Evolutionary conservation across 352 stramenopile genomes (phyloP), one percentile per base, ranked within the genome.

Genomic region (Phytophthora cactorum): DNA sequence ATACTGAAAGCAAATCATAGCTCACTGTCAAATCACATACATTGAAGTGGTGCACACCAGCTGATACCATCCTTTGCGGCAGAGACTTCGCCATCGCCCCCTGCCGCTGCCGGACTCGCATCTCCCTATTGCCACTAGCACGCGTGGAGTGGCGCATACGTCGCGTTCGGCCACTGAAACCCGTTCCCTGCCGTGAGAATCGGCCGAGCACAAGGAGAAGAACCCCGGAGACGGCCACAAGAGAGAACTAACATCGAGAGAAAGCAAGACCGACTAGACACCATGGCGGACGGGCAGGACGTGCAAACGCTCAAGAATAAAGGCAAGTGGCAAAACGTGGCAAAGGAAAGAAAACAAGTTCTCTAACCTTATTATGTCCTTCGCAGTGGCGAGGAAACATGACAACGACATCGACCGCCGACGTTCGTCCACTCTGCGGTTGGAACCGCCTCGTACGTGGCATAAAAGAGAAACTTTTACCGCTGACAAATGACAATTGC

Each of bases 301-400:
- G 75, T 86, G 45, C 77, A 82, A 66, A 86, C 78, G 46, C 80
- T 88, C 57, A 81, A 84, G 75, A 83, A 78, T 63, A 82, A 78
- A 77, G 77, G 79, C 31, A 60, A 60, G 55, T 88, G 31, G 39
- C 60, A 50, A 47, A 43, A 17, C 17, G 31, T 55, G 39, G 12
- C 29, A 44, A 55, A 39, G 5, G 28, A 54, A 4, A 54, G 7
- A 14, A 8, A 22, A 8, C 25, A 38, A 34, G 7, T 52, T 15
- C 10, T 56, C 22, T n/a, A 68, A 63, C 59, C 28, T 53, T 75
- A 22, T 59, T 54, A 47, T 63, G 46, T 46, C 54, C 52, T 59
- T 61, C 52, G 12, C 31, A 76, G 79, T 83, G 50, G 64, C 81
- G 34, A 81, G 84, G 58, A 90, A 91, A 61, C 84, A 89, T 44